These are phyloP conservation scores for Vanderwaltozyma polyspora DNA, from an alignment of 805 yeast species.

Conservation along the genomic window DNA sequence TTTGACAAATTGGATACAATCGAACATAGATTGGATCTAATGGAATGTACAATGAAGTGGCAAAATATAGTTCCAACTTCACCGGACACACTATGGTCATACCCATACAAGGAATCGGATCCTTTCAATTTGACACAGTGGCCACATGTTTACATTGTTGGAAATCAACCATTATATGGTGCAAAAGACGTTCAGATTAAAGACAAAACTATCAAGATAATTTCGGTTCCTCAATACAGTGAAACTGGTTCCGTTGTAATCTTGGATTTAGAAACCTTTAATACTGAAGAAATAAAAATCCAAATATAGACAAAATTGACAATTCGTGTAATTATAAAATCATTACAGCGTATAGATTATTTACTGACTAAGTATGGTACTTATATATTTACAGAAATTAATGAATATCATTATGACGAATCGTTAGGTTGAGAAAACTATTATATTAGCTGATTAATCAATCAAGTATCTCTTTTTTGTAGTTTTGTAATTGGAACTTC, in stretches of 20 bases:
- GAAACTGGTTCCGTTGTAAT: conserved; percentile 54
- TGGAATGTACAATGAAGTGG: conserved; percentile 68
- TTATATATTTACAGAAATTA: too few species aligned
- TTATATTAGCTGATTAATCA: too few species aligned
- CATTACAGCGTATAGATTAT: neutral
- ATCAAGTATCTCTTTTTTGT: neutral
- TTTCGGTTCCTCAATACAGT: conserved; percentile 63
- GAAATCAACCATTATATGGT: conserved; percentile 64
- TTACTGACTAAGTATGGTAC: too few species aligned
- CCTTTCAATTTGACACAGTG: conserved; percentile 73
- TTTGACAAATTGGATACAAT: conserved; percentile 14
- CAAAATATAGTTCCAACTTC: conserved; percentile 88
- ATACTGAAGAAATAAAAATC: conserved; percentile 38
- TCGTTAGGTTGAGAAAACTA: too few species aligned
- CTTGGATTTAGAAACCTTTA: conserved; percentile 46
- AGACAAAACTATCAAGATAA: conserved; percentile 36
- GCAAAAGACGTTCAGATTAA: conserved; percentile 31
- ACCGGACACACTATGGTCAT: conserved; percentile 88
- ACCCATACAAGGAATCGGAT: conserved; percentile 66
- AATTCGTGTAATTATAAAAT: too few species aligned
- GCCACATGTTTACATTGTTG: conserved; percentile 81
- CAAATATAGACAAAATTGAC: too few species aligned
- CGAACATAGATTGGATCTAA: conserved; percentile 36
- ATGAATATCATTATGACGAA: too few species aligned
- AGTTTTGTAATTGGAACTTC: conserved; percentile 30